Conservation (phyloP, 345 rosid species). For the Eucalyptus victrix region DNA sequence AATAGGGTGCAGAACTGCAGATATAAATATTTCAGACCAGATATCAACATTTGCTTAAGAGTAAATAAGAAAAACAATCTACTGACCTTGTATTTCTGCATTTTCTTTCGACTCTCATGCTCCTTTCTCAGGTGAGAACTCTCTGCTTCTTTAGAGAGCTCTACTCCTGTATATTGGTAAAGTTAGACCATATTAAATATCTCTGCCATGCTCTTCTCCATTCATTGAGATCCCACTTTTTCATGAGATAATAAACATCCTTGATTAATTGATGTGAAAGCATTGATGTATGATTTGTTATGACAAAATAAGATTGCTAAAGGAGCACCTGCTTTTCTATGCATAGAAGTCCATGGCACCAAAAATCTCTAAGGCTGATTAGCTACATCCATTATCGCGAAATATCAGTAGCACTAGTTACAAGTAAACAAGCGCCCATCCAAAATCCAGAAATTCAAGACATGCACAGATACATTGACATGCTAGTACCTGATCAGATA, state of each 20-base stretch:
- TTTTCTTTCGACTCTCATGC: slow-evolving; percentile 43
- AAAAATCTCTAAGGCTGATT: background rate
- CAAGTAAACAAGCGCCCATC: background rate
- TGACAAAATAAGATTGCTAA: background rate
- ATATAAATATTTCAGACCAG: background rate
- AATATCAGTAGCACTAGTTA: background rate
- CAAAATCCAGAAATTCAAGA: background rate
- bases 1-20: background rate
- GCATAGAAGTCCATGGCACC: background rate
- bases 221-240: background rate
- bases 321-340: background rate
- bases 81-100: slow-evolving; percentile 55
- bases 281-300: background rate
- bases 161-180: slow-evolving; percentile 5
- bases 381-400: background rate
- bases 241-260: background rate
- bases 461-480: background rate
- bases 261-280: background rate
- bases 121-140: slow-evolving; percentile 48
- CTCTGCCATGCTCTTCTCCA: background rate
- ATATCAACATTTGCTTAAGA: background rate
- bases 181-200: background rate
- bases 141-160: slow-evolving; percentile 30
- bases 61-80: background rate
- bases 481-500: background rate